Percentiles rank a stretch among this genome's conserved stretches.
Evolutionary conservation across 2,329 filamentous ascomycete genomes (phyloP).

Genomic region (Diplodia scrobiculata): DNA sequence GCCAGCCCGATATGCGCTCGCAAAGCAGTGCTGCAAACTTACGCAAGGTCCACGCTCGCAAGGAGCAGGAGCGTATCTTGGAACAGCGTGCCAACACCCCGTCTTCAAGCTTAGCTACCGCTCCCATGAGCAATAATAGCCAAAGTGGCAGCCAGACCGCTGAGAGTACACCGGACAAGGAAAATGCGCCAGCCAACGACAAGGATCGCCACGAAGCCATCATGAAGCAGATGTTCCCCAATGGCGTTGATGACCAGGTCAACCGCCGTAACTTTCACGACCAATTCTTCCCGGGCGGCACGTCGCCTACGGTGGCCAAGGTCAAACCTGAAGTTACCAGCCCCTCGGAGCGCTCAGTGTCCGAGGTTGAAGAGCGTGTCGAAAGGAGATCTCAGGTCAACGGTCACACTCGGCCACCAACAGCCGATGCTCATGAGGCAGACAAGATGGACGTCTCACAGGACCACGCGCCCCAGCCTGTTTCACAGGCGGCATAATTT

Average conservation of each 20-base stretch:
- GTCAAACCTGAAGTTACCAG: slow-evolving; percentile 21
- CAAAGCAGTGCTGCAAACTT: slow-evolving; percentile 57
- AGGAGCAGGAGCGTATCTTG: slow-evolving; percentile 40
- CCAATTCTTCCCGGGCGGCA: slow-evolving; percentile 28
- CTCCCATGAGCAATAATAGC: slow-evolving; percentile 30
- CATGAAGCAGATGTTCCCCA: slow-evolving; percentile 45
- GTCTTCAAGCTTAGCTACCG: slow-evolving; percentile 28
- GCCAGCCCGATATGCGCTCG: slow-evolving; percentile 55
- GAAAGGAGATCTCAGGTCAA: slow-evolving; percentile 1
- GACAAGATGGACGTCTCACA: slow-evolving; percentile 23
- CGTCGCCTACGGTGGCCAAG: slow-evolving; percentile 12
- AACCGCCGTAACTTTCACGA: slow-evolving; percentile 26
- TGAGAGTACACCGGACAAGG: slow-evolving; percentile 19
- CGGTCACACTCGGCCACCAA: slow-evolving; percentile 5
- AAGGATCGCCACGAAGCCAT: slow-evolving; percentile 41
- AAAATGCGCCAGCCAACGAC: slow-evolving; percentile 32
- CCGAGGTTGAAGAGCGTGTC: slow-evolving; percentile 10
- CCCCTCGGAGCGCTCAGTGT: slow-evolving; percentile 16
- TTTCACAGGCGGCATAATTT: slow-evolving; percentile 15
- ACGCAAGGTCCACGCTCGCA: slow-evolving; percentile 55
- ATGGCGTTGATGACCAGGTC: slow-evolving; percentile 38
- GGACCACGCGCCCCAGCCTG: slow-evolving; percentile 5
- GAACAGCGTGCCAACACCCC: slow-evolving; percentile 34
- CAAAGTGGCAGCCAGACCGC: slow-evolving; percentile 9
- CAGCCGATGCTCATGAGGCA: not conserved